These are phyloP conservation scores for Anaeromyces robustus DNA, from an alignment of 192 early-diverging fungal species.

Conservation along the genomic window DNA sequence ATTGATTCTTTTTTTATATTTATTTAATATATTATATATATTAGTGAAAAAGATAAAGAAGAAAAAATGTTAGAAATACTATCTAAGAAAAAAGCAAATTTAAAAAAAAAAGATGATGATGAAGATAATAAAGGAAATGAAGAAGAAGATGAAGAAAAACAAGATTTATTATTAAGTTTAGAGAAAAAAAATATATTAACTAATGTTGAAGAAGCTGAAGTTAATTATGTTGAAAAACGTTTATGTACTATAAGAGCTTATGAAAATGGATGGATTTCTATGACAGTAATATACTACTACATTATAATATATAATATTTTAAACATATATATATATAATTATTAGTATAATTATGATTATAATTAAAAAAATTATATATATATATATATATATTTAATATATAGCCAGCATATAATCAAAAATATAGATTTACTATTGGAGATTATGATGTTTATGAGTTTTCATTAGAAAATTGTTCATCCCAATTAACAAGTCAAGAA, in stretches of 20 bases:
- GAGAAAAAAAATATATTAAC: neutral
- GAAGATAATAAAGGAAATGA: neutral
- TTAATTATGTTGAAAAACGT: conserved; percentile 13
- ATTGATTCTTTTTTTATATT: too few relatives aligned
- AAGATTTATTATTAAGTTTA: neutral
- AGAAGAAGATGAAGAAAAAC: neutral
- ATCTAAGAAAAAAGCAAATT: neutral
- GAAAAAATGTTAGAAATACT: neutral
- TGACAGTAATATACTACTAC: conserved; percentile 8
- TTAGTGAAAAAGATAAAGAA: neutral
- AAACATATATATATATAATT: neutral
- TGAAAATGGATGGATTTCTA: conserved; percentile 15
- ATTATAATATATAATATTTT: neutral
- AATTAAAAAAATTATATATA: neutral
- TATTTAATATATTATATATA: neutral
- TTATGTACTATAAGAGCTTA: conserved; percentile 21
- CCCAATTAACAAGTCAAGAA: neutral
- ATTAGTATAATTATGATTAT: too few relatives aligned
- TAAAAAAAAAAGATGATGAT: neutral
- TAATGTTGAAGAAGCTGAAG: neutral
- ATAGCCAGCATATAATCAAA: neutral
- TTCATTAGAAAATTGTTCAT: neutral
- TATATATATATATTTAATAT: neutral
- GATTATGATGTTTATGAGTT: neutral
- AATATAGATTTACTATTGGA: neutral